Percentiles rank a stretch among this genome's conserved stretches.
phyloP scores from a whole-genome alignment of 805 yeast species.

The Candida qinlingensis region DNA sequence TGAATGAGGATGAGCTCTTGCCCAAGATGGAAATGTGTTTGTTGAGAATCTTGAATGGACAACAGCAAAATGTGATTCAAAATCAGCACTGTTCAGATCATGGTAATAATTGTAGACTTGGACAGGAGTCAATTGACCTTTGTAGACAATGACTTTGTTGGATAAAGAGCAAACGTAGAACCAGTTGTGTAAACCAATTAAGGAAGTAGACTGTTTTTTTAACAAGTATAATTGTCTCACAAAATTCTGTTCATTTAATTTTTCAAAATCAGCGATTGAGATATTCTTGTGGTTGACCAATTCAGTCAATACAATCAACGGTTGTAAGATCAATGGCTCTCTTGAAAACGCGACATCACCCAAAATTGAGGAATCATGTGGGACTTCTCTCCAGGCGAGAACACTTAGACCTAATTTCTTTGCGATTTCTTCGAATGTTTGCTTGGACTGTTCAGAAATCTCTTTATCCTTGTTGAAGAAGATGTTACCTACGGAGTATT shows the following conservation, averaged over 20 bases:
- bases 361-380: conserved; percentile 87
- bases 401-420: conserved; percentile 69
- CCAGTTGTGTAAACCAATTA: conserved; percentile 95
- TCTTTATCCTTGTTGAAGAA: conserved; percentile 84
- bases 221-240: conserved; percentile 80
- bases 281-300: conserved; percentile 34
- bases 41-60: conserved; percentile 98
- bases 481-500: conserved; percentile 92
- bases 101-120: conserved; percentile 95
- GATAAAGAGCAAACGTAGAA: conserved; percentile 92
- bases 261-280: conserved; percentile 48
- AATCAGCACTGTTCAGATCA: conserved; percentile 86
- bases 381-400: conserved; percentile 92
- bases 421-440: conserved; percentile 81
- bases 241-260: conserved; percentile 55
- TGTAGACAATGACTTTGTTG: conserved; percentile 86
- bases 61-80: conserved; percentile 90
- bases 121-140: conserved; percentile 95
- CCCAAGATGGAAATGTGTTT: conserved; percentile 99
- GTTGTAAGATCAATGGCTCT: conserved; percentile 89
- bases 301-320: conserved; percentile 71
- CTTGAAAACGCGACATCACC: conserved; percentile 94
- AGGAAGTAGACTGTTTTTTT: conserved; percentile 84
- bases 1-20: conserved; percentile 91
- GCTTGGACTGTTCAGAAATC: conserved; percentile 61